Base-by-base conservation (phyloP, 352 stramenopile species). In the Plasmopara halstedii region DNA sequence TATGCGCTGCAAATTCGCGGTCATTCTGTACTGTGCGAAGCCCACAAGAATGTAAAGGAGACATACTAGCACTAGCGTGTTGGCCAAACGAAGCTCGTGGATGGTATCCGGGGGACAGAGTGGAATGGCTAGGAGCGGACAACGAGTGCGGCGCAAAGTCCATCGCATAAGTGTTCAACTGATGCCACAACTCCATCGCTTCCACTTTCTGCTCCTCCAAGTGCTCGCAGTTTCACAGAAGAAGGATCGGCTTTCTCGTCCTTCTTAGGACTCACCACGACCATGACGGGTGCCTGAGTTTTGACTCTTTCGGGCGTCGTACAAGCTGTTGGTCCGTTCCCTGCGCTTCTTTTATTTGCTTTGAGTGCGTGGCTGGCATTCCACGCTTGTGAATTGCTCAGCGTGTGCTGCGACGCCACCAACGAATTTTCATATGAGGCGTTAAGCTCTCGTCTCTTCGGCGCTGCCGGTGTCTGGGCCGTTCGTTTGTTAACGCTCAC, bases 41-140 rank as follows among this genome's bases (percentile, higher is more conserved):
- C 76, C 75, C 17, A 83, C 56, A 19, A 92, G 65, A 36, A 92
- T 92, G 62, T 89, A 92, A 26, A 87, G 49, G 19, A 92, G 58
- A 63, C 80, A 92, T 18, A 75, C 48, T 42, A 89, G 66, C 39
- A 89, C 80, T 39, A 88, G 52, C 38, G 85, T 49, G 41, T 92
- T 92, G 53, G 75, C 64, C 51, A 88, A 89, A 26, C 75, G 74
- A 40, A 92, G 73, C 53, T 83, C 77, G 59, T 88, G 60, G 57
- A 92, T 88, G 32, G 80, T 92, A 55, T 92, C 77, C 1, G 80
- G 80, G 2, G 89, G 68, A 36, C 80, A 89, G 6, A 92, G 64
- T 39, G 80, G 80, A 37, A 89, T 70, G n/a, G 56, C 71, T 32
- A 87, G 25, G 44, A 84, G 51, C 33, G 37, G 27, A 56, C 51